Percentiles rank a stretch among this genome's conserved stretches.
phyloP scores from a whole-genome alignment of 768 basidiomycete genomes.

The Mycena belliarum region DNA sequence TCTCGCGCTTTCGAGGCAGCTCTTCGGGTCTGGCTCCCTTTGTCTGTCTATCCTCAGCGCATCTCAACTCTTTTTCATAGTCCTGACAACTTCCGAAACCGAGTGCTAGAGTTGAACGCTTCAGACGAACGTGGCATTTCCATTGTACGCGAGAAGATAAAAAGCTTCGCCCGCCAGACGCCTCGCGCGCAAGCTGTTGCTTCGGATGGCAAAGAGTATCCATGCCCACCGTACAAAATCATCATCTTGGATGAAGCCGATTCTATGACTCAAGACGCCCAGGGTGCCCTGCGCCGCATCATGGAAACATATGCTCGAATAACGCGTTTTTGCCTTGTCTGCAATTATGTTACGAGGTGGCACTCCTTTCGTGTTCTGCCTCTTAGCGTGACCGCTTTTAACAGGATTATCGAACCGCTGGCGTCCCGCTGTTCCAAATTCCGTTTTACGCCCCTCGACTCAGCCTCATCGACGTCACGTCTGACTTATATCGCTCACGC shows the following conservation, averaged over 20 bases:
- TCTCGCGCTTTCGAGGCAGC: slow-evolving; percentile 87
- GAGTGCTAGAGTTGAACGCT: slow-evolving; percentile 96
- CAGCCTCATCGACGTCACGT: slow-evolving; percentile 70
- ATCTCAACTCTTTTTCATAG: slow-evolving; percentile 39
- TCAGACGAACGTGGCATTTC: slow-evolving; percentile 97
- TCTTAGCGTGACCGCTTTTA: background rate
- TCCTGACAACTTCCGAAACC: slow-evolving; percentile 89
- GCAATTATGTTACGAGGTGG: slow-evolving; percentile 98
- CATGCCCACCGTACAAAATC: slow-evolving; percentile 98
- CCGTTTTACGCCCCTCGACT: slow-evolving; percentile 91
- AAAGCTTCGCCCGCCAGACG: slow-evolving; percentile 93
- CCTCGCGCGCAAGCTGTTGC: slow-evolving; percentile 73
- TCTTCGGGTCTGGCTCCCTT: slow-evolving; percentile 76
- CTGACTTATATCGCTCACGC: slow-evolving; percentile 77
- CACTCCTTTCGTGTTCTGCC: background rate
- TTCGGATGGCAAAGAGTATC: slow-evolving; percentile 84
- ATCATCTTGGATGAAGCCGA: slow-evolving; percentile 99
- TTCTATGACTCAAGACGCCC: slow-evolving; percentile 99
- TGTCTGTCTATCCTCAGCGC: background rate
- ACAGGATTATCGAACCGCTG: slow-evolving; percentile 95
- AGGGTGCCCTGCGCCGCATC: slow-evolving; percentile 94
- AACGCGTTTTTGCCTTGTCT: slow-evolving; percentile 96
- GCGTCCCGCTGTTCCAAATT: slow-evolving; percentile 99
- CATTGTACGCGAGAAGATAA: slow-evolving; percentile 98
- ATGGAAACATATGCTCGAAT: slow-evolving; percentile 99